Evolutionary conservation across 116 monocot species (phyloP).

Genomic region (Papilionanthe hybrid): DNA sequence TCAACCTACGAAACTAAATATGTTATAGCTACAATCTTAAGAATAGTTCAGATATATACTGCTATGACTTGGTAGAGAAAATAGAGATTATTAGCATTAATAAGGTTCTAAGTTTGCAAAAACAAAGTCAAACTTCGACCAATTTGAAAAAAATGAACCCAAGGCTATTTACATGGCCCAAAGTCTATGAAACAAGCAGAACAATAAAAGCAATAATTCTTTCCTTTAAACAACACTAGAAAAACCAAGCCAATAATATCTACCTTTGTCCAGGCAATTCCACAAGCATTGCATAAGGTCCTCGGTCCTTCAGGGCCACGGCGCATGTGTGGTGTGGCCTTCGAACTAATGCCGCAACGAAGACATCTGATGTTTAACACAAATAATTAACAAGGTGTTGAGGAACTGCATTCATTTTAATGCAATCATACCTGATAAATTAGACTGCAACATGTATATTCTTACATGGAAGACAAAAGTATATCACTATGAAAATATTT

Average conservation of each 20-base stretch:
- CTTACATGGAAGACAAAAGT: constrained; percentile 4
- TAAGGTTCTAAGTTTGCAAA: not conserved
- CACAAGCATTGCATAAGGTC: constrained; percentile 71
- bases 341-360: constrained; percentile 63
- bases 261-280: constrained; percentile 74
- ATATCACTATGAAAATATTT: not conserved
- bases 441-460: not conserved
- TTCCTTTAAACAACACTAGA: not conserved
- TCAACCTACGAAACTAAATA: not conserved
- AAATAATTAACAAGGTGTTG: not conserved
- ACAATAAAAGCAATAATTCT: not conserved
- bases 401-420: not conserved
- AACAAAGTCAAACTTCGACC: not conserved
- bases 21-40: not conserved
- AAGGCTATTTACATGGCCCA: not conserved
- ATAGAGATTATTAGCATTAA: not conserved
- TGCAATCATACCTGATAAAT: not conserved
- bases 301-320: constrained; percentile 63
- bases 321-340: constrained; percentile 61
- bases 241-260: not conserved
- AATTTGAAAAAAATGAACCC: not conserved
- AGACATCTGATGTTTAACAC: constrained; percentile 36
- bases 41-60: not conserved
- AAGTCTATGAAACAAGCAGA: not conserved
- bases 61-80: not conserved